A percentile compares a stretch with the other conserved stretches of the same genome.
These are phyloP conservation scores for Aspergillus novoparasiticus DNA, from an alignment of 2,329 filamentous ascomycete genomes.

Conservation along the genomic window DNA sequence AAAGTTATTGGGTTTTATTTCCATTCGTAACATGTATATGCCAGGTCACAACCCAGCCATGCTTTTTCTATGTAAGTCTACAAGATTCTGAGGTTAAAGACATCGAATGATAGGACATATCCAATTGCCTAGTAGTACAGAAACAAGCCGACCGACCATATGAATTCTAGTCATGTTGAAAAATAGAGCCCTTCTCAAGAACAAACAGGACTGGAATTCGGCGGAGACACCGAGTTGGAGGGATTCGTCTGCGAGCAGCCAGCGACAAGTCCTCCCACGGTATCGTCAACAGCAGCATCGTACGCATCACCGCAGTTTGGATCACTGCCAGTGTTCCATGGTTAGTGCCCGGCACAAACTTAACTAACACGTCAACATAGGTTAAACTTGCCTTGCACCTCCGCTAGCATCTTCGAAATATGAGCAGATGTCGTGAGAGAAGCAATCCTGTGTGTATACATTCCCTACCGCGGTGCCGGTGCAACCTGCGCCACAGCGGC, in stretches of 20 bases:
- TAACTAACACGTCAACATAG: background rate
- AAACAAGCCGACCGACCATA: background rate
- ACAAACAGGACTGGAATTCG: background rate
- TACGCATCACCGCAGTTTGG: background rate
- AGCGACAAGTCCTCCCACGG: background rate
- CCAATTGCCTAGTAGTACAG: background rate
- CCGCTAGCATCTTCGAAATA: slow-evolving; percentile 22
- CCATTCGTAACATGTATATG: too few relatives aligned
- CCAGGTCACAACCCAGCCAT: too few relatives aligned
- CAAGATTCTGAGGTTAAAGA: too few relatives aligned
- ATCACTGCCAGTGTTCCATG: background rate
- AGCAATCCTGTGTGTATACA: slow-evolving; percentile 24
- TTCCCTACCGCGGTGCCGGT: slow-evolving; percentile 16
- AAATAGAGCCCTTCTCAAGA: background rate
- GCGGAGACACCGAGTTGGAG: background rate
- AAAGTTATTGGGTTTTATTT: background rate
- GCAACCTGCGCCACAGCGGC: slow-evolving; percentile 22
- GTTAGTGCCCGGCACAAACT: background rate
- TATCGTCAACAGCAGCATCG: background rate
- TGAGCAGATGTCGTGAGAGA: slow-evolving; percentile 24
- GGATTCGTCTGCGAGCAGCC: background rate
- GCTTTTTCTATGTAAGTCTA: too few relatives aligned
- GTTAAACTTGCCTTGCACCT: slow-evolving; percentile 10
- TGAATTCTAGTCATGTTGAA: background rate
- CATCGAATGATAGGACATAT: background rate